A percentile compares a stretch with the other conserved stretches of the same genome.
Conservation (phyloP, 2,329 filamentous ascomycete genomes). For the Monosporascus sp. region DNA sequence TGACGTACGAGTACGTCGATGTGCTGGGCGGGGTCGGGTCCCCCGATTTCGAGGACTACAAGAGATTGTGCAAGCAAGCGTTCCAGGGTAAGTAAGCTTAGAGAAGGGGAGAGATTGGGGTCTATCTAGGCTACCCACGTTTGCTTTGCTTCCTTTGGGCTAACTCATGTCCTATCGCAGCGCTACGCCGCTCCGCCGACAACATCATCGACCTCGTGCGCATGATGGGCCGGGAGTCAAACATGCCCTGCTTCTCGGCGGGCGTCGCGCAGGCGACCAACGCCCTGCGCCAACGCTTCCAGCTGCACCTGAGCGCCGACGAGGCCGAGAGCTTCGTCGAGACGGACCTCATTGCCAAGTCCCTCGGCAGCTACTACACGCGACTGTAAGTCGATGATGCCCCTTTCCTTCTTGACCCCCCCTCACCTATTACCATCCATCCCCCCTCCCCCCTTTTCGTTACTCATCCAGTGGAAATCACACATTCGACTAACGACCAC, state of each 20-base stretch:
- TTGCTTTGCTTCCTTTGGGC: not conserved
- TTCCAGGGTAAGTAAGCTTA: constrained; percentile 58
- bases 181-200: constrained; percentile 71
- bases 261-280: constrained; percentile 67
- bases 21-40: constrained; percentile 70
- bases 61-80: constrained; percentile 72
- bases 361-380: constrained; percentile 81
- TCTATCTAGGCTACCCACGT: not conserved
- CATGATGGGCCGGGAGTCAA: constrained; percentile 77
- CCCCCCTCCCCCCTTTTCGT: not conserved
- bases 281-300: constrained; percentile 67
- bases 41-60: constrained; percentile 68
- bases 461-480: constrained; percentile 8
- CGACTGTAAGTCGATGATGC: constrained; percentile 57
- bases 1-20: constrained; percentile 81
- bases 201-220: constrained; percentile 76
- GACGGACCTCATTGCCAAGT: constrained; percentile 72
- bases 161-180: constrained; percentile 31
- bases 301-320: constrained; percentile 75
- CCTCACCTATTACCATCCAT: not conserved
- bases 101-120: not conserved
- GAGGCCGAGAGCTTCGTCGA: constrained; percentile 80
- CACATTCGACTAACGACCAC: constrained; percentile 9
- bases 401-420: not conserved
- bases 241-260: constrained; percentile 77